phyloP scores from a whole-genome alignment of 176 grass and related monocot genomes.

The Puya raimondii region DNA sequence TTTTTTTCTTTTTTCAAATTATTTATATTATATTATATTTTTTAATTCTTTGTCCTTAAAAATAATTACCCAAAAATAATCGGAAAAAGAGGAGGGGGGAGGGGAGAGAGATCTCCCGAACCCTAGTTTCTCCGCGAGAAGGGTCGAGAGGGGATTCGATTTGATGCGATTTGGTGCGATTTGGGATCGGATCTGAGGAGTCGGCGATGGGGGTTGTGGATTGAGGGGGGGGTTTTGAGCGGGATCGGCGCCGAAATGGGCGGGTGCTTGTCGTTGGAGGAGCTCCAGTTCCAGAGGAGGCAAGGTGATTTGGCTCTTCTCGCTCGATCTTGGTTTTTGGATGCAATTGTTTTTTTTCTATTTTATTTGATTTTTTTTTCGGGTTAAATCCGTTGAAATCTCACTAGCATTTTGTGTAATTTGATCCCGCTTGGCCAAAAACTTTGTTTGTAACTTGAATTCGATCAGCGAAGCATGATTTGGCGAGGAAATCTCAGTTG shows the following conservation, averaged over 20 bases:
- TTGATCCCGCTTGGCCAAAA: too few relatives aligned
- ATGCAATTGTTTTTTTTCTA: conserved; percentile 1
- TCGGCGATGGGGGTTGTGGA: not conserved
- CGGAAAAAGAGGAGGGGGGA: conserved; percentile 19
- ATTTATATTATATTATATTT: too few relatives aligned
- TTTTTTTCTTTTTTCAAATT: too few relatives aligned
- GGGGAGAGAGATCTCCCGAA: not conserved
- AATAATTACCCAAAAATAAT: conserved; percentile 14
- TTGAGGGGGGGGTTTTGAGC: too few relatives aligned
- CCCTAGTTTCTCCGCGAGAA: conserved; percentile 6
- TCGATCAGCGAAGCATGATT: too few relatives aligned
- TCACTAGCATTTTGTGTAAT: too few relatives aligned
- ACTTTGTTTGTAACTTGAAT: too few relatives aligned
- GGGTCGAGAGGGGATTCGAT: conserved; percentile 1
- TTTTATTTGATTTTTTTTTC: not conserved
- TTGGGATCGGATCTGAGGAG: conserved; percentile 20
- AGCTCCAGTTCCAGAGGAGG: conserved; percentile 43
- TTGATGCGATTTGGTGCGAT: conserved; percentile 8
- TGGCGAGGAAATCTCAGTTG: too few relatives aligned
- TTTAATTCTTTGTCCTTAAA: not conserved
- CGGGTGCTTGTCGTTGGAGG: conserved; percentile 78
- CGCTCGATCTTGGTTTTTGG: conserved; percentile 5
- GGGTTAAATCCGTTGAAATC: not conserved
- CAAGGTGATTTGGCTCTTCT: conserved; percentile 37
- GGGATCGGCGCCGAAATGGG: conserved; percentile 53